Percentiles rank a stretch among this genome's conserved stretches.
phyloP scores from a whole-genome alignment of 1,284 basidiomycete genomes.

The Malassezia slooffiae region DNA sequence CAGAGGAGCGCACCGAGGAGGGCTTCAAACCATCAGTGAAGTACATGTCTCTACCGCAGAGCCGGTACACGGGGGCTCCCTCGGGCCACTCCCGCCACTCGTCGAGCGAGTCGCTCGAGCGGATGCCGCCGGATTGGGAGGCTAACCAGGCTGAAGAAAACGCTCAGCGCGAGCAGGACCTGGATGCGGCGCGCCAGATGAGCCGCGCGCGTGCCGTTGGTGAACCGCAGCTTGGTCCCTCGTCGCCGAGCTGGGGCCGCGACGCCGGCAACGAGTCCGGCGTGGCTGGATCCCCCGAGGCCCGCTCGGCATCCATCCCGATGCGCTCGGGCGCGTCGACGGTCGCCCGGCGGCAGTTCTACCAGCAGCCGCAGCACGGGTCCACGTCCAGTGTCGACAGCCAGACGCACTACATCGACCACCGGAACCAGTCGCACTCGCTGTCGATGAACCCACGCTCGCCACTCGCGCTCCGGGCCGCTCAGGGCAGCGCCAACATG shows the following conservation, averaged over 20 bases:
- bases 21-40: too few species aligned
- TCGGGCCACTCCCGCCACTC: too few species aligned
- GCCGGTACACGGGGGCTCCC: too few species aligned
- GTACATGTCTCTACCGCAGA: too few species aligned
- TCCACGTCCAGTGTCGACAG: conserved; percentile 41
- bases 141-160: conserved; percentile 10
- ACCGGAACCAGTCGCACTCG: conserved; percentile 40
- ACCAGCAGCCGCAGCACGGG: conserved; percentile 35
- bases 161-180: conserved; percentile 37
- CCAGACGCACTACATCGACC: conserved; percentile 43
- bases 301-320: conserved; percentile 6
- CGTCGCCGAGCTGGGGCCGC: neutral
- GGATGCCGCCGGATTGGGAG: too few species aligned
- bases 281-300: neutral
- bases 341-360: conserved; percentile 30
- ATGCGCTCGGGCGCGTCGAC: conserved; percentile 17
- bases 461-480: conserved; percentile 22
- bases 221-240: neutral
- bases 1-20: too few species aligned
- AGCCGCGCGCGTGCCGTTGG: conserved; percentile 24
- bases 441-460: conserved; percentile 28
- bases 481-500: neutral
- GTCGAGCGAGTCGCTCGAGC: too few species aligned
- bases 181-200: conserved; percentile 44
- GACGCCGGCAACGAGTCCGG: neutral